Percentiles rank a stretch among this genome's conserved stretches.
phyloP scores from a whole-genome alignment of 2,329 filamentous ascomycete species.

The Ceratocystis lukuohia region DNA sequence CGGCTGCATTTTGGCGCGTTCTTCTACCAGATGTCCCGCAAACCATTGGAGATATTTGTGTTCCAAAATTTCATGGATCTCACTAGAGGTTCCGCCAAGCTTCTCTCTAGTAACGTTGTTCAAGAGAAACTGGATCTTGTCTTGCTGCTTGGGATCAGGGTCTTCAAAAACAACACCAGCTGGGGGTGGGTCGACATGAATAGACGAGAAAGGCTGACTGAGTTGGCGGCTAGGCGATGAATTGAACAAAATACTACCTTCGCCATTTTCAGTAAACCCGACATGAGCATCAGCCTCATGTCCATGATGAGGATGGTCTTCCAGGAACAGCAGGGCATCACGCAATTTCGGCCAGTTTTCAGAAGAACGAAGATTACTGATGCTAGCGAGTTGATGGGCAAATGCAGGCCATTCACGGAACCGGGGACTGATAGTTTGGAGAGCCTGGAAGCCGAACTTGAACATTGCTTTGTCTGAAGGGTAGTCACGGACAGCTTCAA shows the following conservation, averaged over 20 bases:
- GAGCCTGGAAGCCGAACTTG: slow-evolving; percentile 90
- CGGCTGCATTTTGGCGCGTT: slow-evolving; percentile 91
- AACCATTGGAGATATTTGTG: slow-evolving; percentile 91
- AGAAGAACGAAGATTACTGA: slow-evolving; percentile 68
- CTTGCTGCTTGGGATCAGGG: slow-evolving; percentile 71
- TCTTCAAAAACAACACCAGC: slow-evolving; percentile 58
- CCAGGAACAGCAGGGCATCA: slow-evolving; percentile 10
- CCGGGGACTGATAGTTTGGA: slow-evolving; percentile 73
- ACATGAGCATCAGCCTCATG: not conserved
- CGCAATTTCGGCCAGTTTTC: slow-evolving; percentile 58
- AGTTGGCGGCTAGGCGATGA: slow-evolving; percentile 39
- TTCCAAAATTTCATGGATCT: slow-evolving; percentile 66
- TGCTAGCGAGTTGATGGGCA: slow-evolving; percentile 70
- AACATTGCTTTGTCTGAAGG: slow-evolving; percentile 81
- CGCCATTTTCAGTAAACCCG: slow-evolving; percentile 5
- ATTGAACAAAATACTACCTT: slow-evolving; percentile 24
- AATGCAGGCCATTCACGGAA: slow-evolving; percentile 93
- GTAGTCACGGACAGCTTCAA: slow-evolving; percentile 88
- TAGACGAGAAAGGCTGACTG: slow-evolving; percentile 58
- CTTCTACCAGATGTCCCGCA: slow-evolving; percentile 83
- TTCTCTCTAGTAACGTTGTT: slow-evolving; percentile 94
- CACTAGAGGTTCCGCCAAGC: slow-evolving; percentile 66
- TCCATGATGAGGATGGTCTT: slow-evolving; percentile 8
- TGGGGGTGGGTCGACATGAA: slow-evolving; percentile 60
- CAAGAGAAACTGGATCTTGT: slow-evolving; percentile 86